A percentile compares a stretch with the other conserved stretches of the same genome.
These are phyloP conservation scores for Spathaspora girioi DNA, from an alignment of 805 yeast species.

Conservation along the genomic window DNA sequence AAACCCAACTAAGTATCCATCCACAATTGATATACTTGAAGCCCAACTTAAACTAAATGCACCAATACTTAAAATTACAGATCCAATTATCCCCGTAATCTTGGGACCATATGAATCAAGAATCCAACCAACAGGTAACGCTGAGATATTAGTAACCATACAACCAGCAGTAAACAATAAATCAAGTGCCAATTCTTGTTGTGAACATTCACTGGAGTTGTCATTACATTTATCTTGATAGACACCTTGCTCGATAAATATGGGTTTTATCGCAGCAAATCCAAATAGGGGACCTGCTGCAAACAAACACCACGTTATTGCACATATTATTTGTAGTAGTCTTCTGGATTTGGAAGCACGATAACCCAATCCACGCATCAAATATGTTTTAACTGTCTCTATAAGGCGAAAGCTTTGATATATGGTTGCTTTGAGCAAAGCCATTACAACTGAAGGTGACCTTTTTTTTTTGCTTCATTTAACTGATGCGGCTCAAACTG, in stretches of 20 bases:
- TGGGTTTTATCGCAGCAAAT: slow-evolving; percentile 90
- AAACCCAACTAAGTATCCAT: slow-evolving; percentile 74
- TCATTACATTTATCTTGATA: slow-evolving; percentile 58
- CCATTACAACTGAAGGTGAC: not conserved
- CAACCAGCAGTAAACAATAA: slow-evolving; percentile 84
- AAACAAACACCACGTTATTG: slow-evolving; percentile 80
- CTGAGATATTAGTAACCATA: slow-evolving; percentile 78
- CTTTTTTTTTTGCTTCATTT: too few relatives aligned
- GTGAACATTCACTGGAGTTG: slow-evolving; percentile 46
- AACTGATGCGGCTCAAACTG: not conserved
- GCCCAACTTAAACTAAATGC: slow-evolving; percentile 36
- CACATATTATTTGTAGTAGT: slow-evolving; percentile 61
- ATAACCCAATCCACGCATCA: not conserved
- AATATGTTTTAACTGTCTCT: not conserved
- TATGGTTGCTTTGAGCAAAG: not conserved
- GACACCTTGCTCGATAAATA: slow-evolving; percentile 72
- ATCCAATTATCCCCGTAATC: slow-evolving; percentile 72
- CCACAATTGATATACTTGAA: slow-evolving; percentile 21
- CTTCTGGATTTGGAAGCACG: slow-evolving; percentile 22
- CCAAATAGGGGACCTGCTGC: slow-evolving; percentile 96
- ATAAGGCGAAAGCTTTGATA: not conserved
- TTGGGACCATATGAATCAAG: slow-evolving; percentile 81
- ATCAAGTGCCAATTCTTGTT: slow-evolving; percentile 82
- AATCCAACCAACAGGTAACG: slow-evolving; percentile 77
- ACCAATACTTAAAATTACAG: slow-evolving; percentile 56